Percentiles rank a stretch among this genome's conserved stretches.
Evolutionary conservation across 495 filamentous ascomycete species (phyloP).

Genomic region (Glarea lozoyensis): DNA sequence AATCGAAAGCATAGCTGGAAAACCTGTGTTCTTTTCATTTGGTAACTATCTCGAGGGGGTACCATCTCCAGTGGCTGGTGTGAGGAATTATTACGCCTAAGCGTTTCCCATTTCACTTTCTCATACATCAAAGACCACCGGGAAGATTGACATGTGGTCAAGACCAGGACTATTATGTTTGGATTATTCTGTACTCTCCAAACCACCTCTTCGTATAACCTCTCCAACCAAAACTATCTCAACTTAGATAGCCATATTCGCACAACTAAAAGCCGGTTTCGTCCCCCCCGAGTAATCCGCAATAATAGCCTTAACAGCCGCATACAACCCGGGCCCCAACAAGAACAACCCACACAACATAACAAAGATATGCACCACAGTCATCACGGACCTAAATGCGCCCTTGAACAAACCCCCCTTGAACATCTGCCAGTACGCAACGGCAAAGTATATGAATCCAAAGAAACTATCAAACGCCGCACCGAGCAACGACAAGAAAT

Average conservation of each 20-base stretch:
- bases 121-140: too few relatives aligned
- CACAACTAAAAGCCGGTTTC: constrained; percentile 38
- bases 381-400: constrained; percentile 26
- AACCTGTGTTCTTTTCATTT: too few relatives aligned
- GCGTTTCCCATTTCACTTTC: too few relatives aligned
- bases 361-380: constrained; percentile 32
- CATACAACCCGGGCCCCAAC: constrained; percentile 43
- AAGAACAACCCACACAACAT: constrained; percentile 36
- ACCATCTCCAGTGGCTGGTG: too few relatives aligned
- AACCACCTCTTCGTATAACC: too few relatives aligned
- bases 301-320: constrained; percentile 43
- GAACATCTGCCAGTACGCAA: constrained; percentile 42
- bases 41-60: too few relatives aligned
- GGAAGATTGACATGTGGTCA: too few relatives aligned
- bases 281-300: constrained; percentile 31
- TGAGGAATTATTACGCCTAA: too few relatives aligned
- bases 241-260: constrained; percentile 35
- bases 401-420: constrained; percentile 26
- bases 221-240: too few relatives aligned
- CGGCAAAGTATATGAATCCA: constrained; percentile 32
- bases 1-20: too few relatives aligned
- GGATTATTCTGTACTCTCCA: too few relatives aligned
- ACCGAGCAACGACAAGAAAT: constrained; percentile 40
- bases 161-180: too few relatives aligned
- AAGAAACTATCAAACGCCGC: constrained; percentile 42